Conservation (phyloP, 345 rosid genomes). For the Eucalyptus curtisii region DNA sequence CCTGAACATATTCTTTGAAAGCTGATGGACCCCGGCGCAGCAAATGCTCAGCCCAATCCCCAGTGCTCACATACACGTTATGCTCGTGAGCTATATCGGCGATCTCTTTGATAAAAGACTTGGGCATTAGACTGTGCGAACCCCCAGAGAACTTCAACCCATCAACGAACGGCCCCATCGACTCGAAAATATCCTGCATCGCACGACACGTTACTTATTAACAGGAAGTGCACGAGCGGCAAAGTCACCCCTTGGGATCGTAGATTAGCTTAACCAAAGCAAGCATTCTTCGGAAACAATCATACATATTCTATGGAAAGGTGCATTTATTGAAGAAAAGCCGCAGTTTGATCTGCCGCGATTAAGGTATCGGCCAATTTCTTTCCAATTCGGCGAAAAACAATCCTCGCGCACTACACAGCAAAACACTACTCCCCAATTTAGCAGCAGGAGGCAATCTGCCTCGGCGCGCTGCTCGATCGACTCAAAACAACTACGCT, state of each 20-base stretch:
- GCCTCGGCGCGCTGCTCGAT: neutral
- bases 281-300: neutral
- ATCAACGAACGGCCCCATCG: constrained; percentile 81
- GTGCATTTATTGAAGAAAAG: neutral
- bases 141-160: constrained; percentile 89
- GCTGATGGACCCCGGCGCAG: constrained; percentile 59
- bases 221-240: neutral
- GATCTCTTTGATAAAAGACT: constrained; percentile 53
- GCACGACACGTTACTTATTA: neutral
- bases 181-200: constrained; percentile 68
- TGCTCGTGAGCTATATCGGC: constrained; percentile 68
- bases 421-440: neutral
- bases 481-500: neutral
- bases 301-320: neutral
- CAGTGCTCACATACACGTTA: constrained; percentile 76
- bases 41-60: constrained; percentile 90
- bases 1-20: constrained; percentile 75
- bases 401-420: neutral
- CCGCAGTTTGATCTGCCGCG: neutral
- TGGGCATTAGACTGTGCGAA: constrained; percentile 70
- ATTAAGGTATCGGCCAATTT: neutral
- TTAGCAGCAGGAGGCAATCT: neutral
- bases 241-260: neutral
- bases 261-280: neutral
- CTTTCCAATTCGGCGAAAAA: neutral